These are phyloP conservation scores for Hericium coralloides DNA, from an alignment of 768 basidiomycete genomes.

Conservation along the genomic window DNA sequence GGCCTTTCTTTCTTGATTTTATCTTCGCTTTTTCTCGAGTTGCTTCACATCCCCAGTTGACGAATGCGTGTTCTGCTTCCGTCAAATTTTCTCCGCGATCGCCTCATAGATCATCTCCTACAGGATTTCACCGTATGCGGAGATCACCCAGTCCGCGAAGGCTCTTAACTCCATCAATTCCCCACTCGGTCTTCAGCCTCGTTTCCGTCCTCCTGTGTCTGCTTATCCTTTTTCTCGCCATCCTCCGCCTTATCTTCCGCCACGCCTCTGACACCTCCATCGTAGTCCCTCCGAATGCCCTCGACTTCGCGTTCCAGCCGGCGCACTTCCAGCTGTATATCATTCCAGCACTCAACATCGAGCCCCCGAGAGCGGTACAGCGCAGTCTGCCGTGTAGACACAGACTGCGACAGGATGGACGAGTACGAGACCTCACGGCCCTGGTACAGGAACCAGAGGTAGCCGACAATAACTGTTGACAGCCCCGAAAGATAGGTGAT, in stretches of 20 bases:
- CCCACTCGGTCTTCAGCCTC: not conserved
- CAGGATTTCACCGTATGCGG: too few species aligned
- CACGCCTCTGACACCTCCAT: constrained; percentile 20
- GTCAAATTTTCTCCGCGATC: too few species aligned
- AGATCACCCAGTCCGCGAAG: too few species aligned
- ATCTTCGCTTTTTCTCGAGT: too few species aligned
- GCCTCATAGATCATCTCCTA: too few species aligned
- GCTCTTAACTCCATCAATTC: too few species aligned
- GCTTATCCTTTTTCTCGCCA: constrained; percentile 4
- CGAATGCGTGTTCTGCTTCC: too few species aligned
- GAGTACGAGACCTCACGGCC: constrained; percentile 59
- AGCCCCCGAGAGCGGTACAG: constrained; percentile 50
- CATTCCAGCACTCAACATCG: constrained; percentile 53
- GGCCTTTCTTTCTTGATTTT: too few species aligned
- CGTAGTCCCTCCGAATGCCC: constrained; percentile 55
- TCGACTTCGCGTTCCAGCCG: constrained; percentile 42
- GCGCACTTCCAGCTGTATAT: constrained; percentile 42
- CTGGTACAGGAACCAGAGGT: constrained; percentile 55
- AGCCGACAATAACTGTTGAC: constrained; percentile 51
- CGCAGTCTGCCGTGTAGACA: constrained; percentile 45
- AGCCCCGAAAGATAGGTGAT: constrained; percentile 59
- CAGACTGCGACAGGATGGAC: constrained; percentile 48
- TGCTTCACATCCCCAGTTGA: too few species aligned
- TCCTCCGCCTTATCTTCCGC: constrained; percentile 18
- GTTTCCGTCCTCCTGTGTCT: not conserved